Evolutionary conservation across 2,329 filamentous ascomycete species (phyloP), one percentile per base, ranked within the genome.

Genomic region (Tolypocladium ovalisporum): DNA sequence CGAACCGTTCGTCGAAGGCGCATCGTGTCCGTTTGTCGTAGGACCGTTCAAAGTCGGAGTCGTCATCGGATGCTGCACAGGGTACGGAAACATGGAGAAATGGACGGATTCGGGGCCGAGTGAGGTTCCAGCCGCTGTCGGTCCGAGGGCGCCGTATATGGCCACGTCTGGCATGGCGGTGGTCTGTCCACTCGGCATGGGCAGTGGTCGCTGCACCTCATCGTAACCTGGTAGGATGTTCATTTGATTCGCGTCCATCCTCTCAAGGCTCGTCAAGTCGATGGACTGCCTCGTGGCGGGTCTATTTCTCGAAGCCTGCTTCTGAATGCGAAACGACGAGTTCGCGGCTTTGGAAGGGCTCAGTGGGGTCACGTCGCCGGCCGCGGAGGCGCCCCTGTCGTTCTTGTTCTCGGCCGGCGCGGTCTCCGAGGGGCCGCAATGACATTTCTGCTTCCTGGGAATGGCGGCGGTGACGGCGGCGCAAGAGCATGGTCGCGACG

Each of bases 401-500:
- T 58, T 47, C 54, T 66, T 61, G 29, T 59, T 55, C 35, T 59
- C 58, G 6, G 60, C 60, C 4, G 67, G 55, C 36, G 65, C 63
- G 40, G 62, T 61, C 54, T 63, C 65, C 56, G 68, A 66, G 7
- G 67, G 67, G 36, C 77, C 75, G 63, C 83, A 86, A 42, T 71
- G 71, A 57, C 83, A 86, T 56, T 77, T 77, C 59, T 82, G 78
- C 61, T 80, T 80, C 62, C 78, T 77, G 1, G 83, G 82, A 57
- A 86, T 82, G 9, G 83, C 83, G 37, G 82, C 83, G 19, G 85
- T 86, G n/a, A 88, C 78, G 59, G 79, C 79, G 49, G 79, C 78
- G 67, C 83, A 87, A 37, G 77, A 78, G 68, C 85, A 89, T n/a
- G 73, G 71, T 44, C 80, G 80, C 54, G 82, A 82, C 35, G 79